Evolutionary conservation across 1,139 yeast genomes (phyloP).

Genomic region (Hanseniaspora uvarum): DNA sequence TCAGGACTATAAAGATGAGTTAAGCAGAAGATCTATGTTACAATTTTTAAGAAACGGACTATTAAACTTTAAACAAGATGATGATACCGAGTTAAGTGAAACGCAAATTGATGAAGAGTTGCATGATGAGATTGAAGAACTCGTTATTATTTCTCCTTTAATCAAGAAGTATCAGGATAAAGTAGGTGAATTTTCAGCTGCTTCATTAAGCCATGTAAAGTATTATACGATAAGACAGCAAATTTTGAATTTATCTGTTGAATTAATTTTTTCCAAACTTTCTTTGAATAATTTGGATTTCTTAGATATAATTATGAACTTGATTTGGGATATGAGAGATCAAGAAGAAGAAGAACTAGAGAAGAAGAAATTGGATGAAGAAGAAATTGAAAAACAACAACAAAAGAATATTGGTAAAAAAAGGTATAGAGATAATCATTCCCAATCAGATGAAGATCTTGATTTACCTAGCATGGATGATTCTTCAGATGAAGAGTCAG

Average conservation of each 20-base stretch:
- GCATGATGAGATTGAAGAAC: slow-evolving; percentile 30
- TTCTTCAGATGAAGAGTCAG: slow-evolving; percentile 4
- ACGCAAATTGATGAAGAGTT: slow-evolving; percentile 27
- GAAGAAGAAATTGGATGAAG: not conserved
- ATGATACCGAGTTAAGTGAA: slow-evolving; percentile 16
- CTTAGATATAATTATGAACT: slow-evolving; percentile 23
- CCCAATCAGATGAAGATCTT: slow-evolving; percentile 28
- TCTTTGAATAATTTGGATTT: slow-evolving; percentile 19
- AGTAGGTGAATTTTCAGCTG: slow-evolving; percentile 21
- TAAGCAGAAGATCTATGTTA: slow-evolving; percentile 76
- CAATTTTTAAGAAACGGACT: slow-evolving; percentile 57
- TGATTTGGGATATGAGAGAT: slow-evolving; percentile 17
- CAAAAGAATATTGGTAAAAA: slow-evolving; percentile 11
- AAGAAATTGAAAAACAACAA: not conserved
- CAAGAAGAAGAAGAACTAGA: slow-evolving; percentile 30
- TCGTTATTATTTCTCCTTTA: slow-evolving; percentile 5
- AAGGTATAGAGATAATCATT: slow-evolving; percentile 23
- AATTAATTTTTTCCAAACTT: not conserved
- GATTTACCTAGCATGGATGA: slow-evolving; percentile 9
- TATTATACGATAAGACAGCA: slow-evolving; percentile 26
- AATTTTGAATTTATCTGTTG: not conserved
- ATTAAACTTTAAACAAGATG: slow-evolving; percentile 39
- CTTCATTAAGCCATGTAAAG: slow-evolving; percentile 48
- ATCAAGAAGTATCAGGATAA: slow-evolving; percentile 18
- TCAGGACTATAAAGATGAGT: slow-evolving; percentile 83